Percentiles rank a stretch among this genome's conserved stretches.
Conservation (phyloP, 768 basidiomycete genomes). For the Paxillus involutus region DNA sequence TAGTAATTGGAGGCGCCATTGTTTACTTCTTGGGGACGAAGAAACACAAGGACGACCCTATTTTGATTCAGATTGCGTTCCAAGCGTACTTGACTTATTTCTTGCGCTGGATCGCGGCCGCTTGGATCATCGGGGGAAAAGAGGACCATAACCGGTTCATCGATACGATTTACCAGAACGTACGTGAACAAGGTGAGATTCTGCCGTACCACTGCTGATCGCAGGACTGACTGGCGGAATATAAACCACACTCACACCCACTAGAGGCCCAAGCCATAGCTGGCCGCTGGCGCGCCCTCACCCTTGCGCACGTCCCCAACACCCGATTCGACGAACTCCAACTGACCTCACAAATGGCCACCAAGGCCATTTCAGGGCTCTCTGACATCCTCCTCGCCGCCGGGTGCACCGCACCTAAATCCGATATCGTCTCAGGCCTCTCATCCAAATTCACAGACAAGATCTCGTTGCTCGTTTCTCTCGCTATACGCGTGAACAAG, state of each 20-base stretch:
- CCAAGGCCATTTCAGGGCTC: slow-evolving; percentile 25
- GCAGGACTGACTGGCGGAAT: not conserved
- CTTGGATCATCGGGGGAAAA: slow-evolving; percentile 32
- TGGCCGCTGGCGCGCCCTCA: slow-evolving; percentile 45
- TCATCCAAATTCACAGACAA: slow-evolving; percentile 43
- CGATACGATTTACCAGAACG: slow-evolving; percentile 31
- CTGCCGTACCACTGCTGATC: not conserved
- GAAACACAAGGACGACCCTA: slow-evolving; percentile 32
- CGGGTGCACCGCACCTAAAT: slow-evolving; percentile 20
- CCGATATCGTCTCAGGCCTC: slow-evolving; percentile 38
- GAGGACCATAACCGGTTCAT: slow-evolving; percentile 20
- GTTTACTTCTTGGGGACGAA: slow-evolving; percentile 29
- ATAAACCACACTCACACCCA: not conserved
- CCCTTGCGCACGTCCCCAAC: slow-evolving; percentile 30
- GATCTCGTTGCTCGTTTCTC: slow-evolving; percentile 41
- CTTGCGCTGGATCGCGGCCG: slow-evolving; percentile 25
- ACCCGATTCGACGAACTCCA: slow-evolving; percentile 21
- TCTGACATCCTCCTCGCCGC: slow-evolving; percentile 28
- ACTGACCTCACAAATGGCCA: slow-evolving; percentile 21
- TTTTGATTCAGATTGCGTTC: slow-evolving; percentile 37
- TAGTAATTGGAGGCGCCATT: slow-evolving; percentile 19
- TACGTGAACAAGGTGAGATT: slow-evolving; percentile 36
- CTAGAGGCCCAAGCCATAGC: slow-evolving; percentile 45
- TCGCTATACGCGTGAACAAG: slow-evolving; percentile 49
- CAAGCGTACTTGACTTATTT: slow-evolving; percentile 29